Conservation (phyloP, 2,329 filamentous ascomycete species). For the Pyrenochaeta sp. region DNA sequence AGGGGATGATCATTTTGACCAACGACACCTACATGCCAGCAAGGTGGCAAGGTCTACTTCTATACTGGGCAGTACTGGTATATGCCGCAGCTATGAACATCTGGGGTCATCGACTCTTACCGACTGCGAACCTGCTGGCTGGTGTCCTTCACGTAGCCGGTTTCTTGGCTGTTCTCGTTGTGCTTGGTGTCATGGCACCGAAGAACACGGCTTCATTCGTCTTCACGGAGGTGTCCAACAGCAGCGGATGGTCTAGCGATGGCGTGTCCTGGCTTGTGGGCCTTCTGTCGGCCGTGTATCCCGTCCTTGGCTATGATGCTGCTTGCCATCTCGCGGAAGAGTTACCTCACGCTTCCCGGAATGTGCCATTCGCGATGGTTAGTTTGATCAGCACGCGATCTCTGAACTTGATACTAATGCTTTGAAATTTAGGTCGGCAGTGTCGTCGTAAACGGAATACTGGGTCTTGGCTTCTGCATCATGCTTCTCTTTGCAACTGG, state of each 20-base stretch:
- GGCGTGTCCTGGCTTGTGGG: conserved; percentile 35
- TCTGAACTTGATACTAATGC: neutral
- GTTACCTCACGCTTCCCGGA: conserved; percentile 30
- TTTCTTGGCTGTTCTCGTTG: conserved; percentile 21
- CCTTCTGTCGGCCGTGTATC: conserved; percentile 30
- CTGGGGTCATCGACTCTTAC: conserved; percentile 50
- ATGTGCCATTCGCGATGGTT: conserved; percentile 45
- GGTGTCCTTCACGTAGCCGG: conserved; percentile 25
- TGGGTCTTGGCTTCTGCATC: conserved; percentile 54
- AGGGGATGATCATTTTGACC: conserved; percentile 55
- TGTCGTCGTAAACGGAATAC: conserved; percentile 53
- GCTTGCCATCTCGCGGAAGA: conserved; percentile 52
- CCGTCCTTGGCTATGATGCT: conserved; percentile 48
- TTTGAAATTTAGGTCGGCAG: neutral
- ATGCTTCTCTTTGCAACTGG: conserved; percentile 56
- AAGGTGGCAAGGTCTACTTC: conserved; percentile 57
- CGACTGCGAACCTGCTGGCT: conserved; percentile 45
- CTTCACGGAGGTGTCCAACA: conserved; percentile 26
- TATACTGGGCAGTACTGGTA: conserved; percentile 55
- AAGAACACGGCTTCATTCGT: conserved; percentile 27
- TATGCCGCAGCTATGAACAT: conserved; percentile 53
- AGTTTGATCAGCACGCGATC: conserved; percentile 12
- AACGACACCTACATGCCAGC: conserved; percentile 50
- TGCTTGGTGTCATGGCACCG: conserved; percentile 28
- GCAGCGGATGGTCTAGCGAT: conserved; percentile 27